Evolutionary conservation across 192 early-diverging fungal genomes (phyloP).

Genomic region (Umbelopsis sp.): DNA sequence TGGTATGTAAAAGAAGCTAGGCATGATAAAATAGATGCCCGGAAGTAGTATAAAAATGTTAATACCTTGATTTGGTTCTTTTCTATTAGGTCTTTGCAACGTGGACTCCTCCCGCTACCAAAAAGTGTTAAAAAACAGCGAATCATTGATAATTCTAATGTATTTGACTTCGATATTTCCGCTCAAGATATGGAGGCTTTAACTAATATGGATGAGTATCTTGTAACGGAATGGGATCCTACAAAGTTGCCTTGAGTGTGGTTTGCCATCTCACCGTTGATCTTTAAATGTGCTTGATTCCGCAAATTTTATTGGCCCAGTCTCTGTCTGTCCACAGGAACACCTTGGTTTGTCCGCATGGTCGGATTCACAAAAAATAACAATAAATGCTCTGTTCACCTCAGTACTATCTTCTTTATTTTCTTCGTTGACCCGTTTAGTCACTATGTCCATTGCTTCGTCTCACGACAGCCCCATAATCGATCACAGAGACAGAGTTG

Average conservation of each 20-base stretch:
- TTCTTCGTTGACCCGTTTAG: neutral
- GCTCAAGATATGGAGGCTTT: conserved; percentile 57
- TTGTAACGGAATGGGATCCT: conserved; percentile 45
- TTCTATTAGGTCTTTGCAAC: conserved; percentile 46
- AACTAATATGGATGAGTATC: conserved; percentile 53
- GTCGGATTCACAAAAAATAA: conserved; percentile 17
- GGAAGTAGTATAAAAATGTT: neutral
- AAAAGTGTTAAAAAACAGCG: conserved; percentile 54
- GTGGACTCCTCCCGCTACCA: conserved; percentile 56
- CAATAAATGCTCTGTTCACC: neutral
- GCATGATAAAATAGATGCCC: neutral
- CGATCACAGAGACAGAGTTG: conserved; percentile 1
- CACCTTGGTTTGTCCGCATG: conserved; percentile 8
- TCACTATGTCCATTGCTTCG: neutral
- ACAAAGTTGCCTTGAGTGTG: conserved; percentile 18
- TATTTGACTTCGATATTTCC: conserved; percentile 57
- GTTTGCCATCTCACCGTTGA: neutral
- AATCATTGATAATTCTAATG: conserved; percentile 58
- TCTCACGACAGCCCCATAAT: neutral
- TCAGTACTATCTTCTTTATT: conserved; percentile 12
- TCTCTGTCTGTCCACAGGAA: conserved; percentile 3
- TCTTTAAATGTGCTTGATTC: conserved; percentile 12
- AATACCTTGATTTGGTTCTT: conserved; percentile 22
- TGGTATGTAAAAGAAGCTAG: neutral
- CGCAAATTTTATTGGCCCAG: conserved; percentile 6